A percentile compares a stretch with the other conserved stretches of the same genome.
These are phyloP conservation scores for Stagonosporopsis chrysanthemi DNA, from an alignment of 2,329 filamentous ascomycete genomes.

Conservation along the genomic window DNA sequence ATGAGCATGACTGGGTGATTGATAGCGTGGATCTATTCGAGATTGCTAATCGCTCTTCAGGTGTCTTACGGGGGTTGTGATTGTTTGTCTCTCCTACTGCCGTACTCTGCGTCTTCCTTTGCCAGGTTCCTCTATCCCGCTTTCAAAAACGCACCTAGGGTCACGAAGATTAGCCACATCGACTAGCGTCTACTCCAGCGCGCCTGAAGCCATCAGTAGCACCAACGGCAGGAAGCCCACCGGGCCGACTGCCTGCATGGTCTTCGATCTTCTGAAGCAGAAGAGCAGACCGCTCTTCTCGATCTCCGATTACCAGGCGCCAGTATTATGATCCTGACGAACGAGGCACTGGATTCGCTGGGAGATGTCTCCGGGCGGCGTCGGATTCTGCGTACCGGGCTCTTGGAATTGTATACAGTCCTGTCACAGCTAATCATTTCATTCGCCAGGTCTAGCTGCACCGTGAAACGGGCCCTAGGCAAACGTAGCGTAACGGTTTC, in stretches of 20 bases:
- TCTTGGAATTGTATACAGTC: background rate
- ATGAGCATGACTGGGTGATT: background rate
- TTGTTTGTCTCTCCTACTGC: background rate
- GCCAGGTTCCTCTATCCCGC: background rate
- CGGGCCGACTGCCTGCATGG: conserved; percentile 9
- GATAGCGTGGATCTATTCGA: background rate
- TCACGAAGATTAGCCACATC: background rate
- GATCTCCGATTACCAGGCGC: background rate
- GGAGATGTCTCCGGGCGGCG: background rate
- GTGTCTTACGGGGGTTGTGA: background rate
- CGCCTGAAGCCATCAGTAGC: background rate
- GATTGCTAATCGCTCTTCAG: background rate
- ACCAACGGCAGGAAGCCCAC: background rate
- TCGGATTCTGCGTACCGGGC: conserved; percentile 14
- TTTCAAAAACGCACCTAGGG: background rate
- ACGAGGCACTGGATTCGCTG: background rate
- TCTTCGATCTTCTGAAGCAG: background rate
- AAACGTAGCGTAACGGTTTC: conserved; percentile 9
- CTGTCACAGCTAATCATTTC: background rate
- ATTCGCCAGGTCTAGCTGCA: background rate
- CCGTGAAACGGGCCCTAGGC: background rate
- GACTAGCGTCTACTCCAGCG: background rate
- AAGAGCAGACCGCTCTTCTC: conserved; percentile 12
- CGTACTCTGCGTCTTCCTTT: background rate
- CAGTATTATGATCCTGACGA: background rate